A percentile compares a stretch with the other conserved stretches of the same genome.
phyloP scores from a whole-genome alignment of 2,329 filamentous ascomycete species.

The Talaromyces verruculosus region DNA sequence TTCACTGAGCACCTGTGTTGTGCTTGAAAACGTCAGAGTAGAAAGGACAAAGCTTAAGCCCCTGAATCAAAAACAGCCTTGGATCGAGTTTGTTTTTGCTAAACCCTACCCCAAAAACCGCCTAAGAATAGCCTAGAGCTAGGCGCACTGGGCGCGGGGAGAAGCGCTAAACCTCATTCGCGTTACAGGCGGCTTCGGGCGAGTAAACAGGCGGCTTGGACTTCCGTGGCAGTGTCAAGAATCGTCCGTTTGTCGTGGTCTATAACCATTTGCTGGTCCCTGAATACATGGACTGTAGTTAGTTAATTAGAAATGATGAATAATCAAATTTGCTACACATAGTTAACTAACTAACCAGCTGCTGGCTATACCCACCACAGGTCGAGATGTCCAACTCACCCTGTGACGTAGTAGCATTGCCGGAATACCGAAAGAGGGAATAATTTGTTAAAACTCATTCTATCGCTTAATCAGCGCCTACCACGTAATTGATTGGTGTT shows the following conservation, averaged over 20 bases:
- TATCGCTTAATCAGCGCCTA: neutral
- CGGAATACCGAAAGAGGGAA: slow-evolving; percentile 4
- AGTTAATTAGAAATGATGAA: neutral
- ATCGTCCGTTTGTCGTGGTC: neutral
- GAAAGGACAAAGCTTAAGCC: neutral
- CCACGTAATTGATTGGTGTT: neutral
- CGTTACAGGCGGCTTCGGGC: neutral
- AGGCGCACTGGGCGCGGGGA: neutral
- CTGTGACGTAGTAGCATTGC: neutral
- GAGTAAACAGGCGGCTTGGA: neutral
- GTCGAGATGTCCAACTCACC: neutral
- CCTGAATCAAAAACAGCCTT: neutral
- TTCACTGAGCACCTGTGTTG: neutral
- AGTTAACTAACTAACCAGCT: neutral
- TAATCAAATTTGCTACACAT: neutral
- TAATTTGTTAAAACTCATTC: slow-evolving; percentile 1
- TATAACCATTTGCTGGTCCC: neutral
- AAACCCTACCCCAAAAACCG: neutral
- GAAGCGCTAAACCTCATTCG: neutral
- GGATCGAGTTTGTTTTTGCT: neutral
- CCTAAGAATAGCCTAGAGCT: neutral
- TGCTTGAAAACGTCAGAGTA: neutral
- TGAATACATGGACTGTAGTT: neutral
- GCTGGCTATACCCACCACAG: neutral
- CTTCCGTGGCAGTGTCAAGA: neutral